Conservation (phyloP, 148 eudicot species). For the Euryodendron excelsum region DNA sequence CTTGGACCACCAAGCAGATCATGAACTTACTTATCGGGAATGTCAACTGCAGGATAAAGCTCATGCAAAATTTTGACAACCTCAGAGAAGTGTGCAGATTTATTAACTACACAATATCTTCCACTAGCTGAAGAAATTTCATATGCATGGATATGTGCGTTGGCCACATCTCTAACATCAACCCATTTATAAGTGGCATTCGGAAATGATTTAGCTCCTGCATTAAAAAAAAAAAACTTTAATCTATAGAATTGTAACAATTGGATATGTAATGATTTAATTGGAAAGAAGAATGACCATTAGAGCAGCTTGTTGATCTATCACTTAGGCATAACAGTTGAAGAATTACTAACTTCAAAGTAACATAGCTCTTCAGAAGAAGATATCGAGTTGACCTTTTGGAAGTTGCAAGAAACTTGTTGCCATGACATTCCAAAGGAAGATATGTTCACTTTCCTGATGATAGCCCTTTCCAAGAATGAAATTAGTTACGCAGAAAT, state of each 20-base stretch:
- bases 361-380: neutral
- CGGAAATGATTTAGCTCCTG: constrained; percentile 28
- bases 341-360: neutral
- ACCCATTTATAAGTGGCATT: constrained; percentile 28
- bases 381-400: neutral
- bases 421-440: too few relatives aligned
- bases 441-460: neutral
- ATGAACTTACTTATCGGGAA: constrained; percentile 30
- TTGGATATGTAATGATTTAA: neutral
- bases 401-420: neutral
- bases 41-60: too few relatives aligned
- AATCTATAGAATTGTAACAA: neutral
- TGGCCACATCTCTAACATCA: constrained; percentile 41
- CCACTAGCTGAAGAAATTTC: constrained; percentile 45
- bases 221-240: neutral
- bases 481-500: too few relatives aligned
- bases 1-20: neutral
- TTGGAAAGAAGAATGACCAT: neutral
- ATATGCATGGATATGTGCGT: constrained; percentile 42
- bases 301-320: too few relatives aligned
- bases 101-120: constrained; percentile 39
- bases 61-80: constrained; percentile 22
- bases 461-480: too few relatives aligned
- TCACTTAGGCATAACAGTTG: too few relatives aligned
- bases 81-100: constrained; percentile 22